phyloP scores from a whole-genome alignment of 2,329 filamentous ascomycete genomes.

The Colletotrichum lentis region DNA sequence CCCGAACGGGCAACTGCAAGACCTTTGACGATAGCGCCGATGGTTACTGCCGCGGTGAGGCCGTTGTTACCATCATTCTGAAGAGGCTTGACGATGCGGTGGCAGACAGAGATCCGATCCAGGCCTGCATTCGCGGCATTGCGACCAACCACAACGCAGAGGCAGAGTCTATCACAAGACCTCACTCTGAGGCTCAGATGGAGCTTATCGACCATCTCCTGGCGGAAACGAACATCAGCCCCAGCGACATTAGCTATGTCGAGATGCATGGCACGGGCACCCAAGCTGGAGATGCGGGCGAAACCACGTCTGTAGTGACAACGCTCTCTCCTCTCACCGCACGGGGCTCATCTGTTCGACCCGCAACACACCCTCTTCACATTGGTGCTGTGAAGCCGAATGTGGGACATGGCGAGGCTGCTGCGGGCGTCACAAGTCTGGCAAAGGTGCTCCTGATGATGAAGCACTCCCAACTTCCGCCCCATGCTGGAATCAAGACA shows the following conservation, averaged over 20 bases:
- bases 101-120: slow-evolving; percentile 47
- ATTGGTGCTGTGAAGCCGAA: slow-evolving; percentile 41
- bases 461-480: slow-evolving; percentile 35
- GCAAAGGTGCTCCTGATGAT: slow-evolving; percentile 35
- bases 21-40: slow-evolving; percentile 74
- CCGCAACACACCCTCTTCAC: slow-evolving; percentile 37
- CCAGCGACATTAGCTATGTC: slow-evolving; percentile 51
- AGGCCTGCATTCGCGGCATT: slow-evolving; percentile 50
- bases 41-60: slow-evolving; percentile 60
- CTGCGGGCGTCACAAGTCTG: slow-evolving; percentile 33
- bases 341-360: slow-evolving; percentile 36
- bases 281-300: slow-evolving; percentile 41
- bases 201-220: slow-evolving; percentile 51
- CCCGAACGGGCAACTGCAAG: slow-evolving; percentile 78
- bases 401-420: slow-evolving; percentile 36
- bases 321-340: slow-evolving; percentile 43
- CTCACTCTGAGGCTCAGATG: slow-evolving; percentile 48
- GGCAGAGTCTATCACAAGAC: slow-evolving; percentile 53
- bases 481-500: slow-evolving; percentile 71
- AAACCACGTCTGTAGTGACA: slow-evolving; percentile 39
- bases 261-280: slow-evolving; percentile 56
- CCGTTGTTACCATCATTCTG: slow-evolving; percentile 51
- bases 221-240: slow-evolving; percentile 59
- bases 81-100: slow-evolving; percentile 54
- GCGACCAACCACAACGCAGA: slow-evolving; percentile 52